phyloP scores from a whole-genome alignment of 169 alveolate species.

The Theileria orientalis region DNA sequence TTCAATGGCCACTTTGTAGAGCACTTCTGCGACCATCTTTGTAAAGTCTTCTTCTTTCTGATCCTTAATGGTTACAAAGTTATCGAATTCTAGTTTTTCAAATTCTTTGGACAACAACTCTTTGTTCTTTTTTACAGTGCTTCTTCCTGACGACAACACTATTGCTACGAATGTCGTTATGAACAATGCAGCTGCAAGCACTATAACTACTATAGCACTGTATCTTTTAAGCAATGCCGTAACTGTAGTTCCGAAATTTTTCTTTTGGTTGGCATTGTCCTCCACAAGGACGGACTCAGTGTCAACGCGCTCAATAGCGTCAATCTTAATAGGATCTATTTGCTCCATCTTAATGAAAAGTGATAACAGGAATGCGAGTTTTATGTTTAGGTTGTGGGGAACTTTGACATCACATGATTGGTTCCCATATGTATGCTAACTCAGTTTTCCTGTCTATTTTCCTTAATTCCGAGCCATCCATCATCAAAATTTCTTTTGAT shows the following conservation, averaged over 20 bases:
- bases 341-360: conserved; percentile 8
- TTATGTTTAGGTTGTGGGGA: background rate
- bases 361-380: background rate
- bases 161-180: conserved; percentile 4
- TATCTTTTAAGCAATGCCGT: conserved; percentile 4
- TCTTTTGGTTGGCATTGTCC: conserved; percentile 4
- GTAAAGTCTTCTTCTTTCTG: conserved; percentile 37
- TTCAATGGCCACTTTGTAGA: background rate
- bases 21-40: conserved; percentile 19
- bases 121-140: background rate
- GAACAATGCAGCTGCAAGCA: conserved; percentile 10
- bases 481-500: too few relatives aligned
- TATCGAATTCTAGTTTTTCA: conserved; percentile 28
- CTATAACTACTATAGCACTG: background rate
- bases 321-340: background rate
- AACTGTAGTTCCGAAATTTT: background rate
- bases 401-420: background rate
- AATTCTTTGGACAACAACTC: background rate
- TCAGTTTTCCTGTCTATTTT: background rate
- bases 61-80: conserved; percentile 35
- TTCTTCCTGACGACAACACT: conserved; percentile 3
- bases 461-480: background rate
- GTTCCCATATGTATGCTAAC: background rate
- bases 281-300: conserved; percentile 20
- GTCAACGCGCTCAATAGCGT: conserved; percentile 33